A percentile compares a stretch with the other conserved stretches of the same genome.
Evolutionary conservation across 2,329 filamentous ascomycete species (phyloP).

Genomic region (Ramularia endophylla): DNA sequence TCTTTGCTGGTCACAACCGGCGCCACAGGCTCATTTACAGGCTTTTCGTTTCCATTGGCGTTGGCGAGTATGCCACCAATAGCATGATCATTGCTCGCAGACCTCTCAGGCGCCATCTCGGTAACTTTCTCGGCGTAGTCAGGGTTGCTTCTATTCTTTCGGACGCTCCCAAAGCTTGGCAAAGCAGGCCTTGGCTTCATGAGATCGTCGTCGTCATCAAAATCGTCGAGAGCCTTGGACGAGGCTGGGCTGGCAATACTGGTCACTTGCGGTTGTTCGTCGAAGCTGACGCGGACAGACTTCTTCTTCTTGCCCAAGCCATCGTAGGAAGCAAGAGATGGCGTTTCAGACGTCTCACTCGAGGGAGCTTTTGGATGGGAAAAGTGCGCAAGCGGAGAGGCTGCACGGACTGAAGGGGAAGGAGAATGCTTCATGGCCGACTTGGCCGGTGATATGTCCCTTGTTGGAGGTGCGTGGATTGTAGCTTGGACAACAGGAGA

Average conservation of each 20-base stretch:
- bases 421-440: conserved; percentile 66
- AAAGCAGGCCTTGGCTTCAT: conserved; percentile 71
- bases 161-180: conserved; percentile 68
- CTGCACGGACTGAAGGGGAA: conserved; percentile 42
- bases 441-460: conserved; percentile 70
- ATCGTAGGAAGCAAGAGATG: conserved; percentile 38
- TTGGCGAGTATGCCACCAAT: conserved; percentile 52
- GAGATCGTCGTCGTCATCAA: conserved; percentile 55
- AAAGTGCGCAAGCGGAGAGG: conserved; percentile 45
- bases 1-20: conserved; percentile 67
- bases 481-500: conserved; percentile 51
- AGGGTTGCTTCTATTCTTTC: conserved; percentile 33
- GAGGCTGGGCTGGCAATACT: conserved; percentile 38
- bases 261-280: conserved; percentile 47
- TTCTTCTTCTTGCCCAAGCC: conserved; percentile 52
- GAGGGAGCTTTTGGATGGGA: conserved; percentile 42
- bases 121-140: conserved; percentile 49
- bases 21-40: conserved; percentile 58
- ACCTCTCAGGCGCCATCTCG: conserved; percentile 39
- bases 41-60: conserved; percentile 38
- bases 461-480: conserved; percentile 62
- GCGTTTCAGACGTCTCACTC: conserved; percentile 53
- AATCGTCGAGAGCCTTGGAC: conserved; percentile 37
- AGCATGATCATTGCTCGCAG: conserved; percentile 55
- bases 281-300: conserved; percentile 70